Base-by-base conservation (phyloP, 768 basidiomycete genomes). In the Tricholoma sp. region DNA sequence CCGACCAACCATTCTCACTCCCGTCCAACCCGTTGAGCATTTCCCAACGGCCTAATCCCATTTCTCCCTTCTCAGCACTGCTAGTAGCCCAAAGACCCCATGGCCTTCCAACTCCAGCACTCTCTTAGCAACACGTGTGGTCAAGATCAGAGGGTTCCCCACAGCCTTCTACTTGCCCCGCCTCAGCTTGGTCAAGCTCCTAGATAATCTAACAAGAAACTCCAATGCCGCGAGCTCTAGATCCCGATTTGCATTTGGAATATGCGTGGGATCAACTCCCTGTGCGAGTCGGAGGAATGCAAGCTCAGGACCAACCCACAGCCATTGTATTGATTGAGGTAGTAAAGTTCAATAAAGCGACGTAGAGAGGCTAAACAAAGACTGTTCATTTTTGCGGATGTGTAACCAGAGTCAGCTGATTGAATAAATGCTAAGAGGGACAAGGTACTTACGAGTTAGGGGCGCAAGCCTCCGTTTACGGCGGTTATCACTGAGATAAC, bases 91-190 rank as follows among this genome's bases (percentile, higher is more conserved):
- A 9, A 86, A 57, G 0, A 80, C 69, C 42, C 65, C 59, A 36
- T 63, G 63, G 3, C 79, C 74, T n/a, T 82, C 73, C 6, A 61
- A 57, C 28, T 81, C 72, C 13, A 84, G 62, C 18, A 85, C 63
- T 48, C 74, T 74, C 3, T 74, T 69, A 1, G 64, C 67, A 10
- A 68, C 50, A 6, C 80, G 80, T 29, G 73, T 71, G 60, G 80
- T 82, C 12, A 83, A 62, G n/a, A 90, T 63, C 11, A 76, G 68
- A 1, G 88, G 86, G 1, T 86, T 65, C 13, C 80, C 87, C 9
- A 91, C 67, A 32, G 82, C 72, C 65, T 84, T 89, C 89, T 88
- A 92, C 2, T 88, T 90, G 17, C 82, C 82, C 88, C 89, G 92
- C 0, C 75, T 76, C 5, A 85, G 69, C 49, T 86, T 84, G 2